phyloP scores from a whole-genome alignment of 2,329 filamentous ascomycete genomes.

The Bipolaris bicolor region DNA sequence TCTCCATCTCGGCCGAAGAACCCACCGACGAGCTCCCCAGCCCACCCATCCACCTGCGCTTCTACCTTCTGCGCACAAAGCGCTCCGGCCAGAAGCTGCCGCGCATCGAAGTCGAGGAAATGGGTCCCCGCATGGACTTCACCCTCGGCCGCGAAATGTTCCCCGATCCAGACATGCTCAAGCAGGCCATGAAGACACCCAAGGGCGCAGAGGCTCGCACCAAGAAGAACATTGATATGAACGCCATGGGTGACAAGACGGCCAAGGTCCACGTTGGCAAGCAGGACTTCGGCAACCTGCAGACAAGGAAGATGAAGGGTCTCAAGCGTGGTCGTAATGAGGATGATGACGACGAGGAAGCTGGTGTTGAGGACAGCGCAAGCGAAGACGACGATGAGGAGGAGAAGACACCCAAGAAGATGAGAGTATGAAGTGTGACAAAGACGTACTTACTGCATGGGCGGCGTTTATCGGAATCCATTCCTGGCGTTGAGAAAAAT shows the following conservation, averaged over 20 bases:
- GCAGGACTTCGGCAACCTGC: constrained; percentile 84
- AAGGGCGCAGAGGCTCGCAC: constrained; percentile 75
- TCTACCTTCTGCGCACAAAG: constrained; percentile 86
- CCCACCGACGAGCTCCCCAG: constrained; percentile 52
- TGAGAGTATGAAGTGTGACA: constrained; percentile 19
- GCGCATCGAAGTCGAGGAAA: constrained; percentile 91
- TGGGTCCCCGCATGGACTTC: constrained; percentile 93
- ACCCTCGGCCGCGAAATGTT: constrained; percentile 80
- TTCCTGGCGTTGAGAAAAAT: constrained; percentile 21
- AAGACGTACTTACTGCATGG: constrained; percentile 30
- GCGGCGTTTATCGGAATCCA: constrained; percentile 35
- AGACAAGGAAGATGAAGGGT: constrained; percentile 99
- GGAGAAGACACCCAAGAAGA: constrained; percentile 37
- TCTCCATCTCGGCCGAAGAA: constrained; percentile 76
- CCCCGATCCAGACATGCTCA: constrained; percentile 78
- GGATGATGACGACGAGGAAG: constrained; percentile 41
- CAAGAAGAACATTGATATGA: constrained; percentile 96
- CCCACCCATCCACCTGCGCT: constrained; percentile 68
- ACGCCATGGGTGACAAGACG: constrained; percentile 94
- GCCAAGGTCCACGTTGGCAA: constrained; percentile 89
- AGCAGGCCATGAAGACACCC: constrained; percentile 87
- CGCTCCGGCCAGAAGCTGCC: constrained; percentile 86
- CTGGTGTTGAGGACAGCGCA: constrained; percentile 27
- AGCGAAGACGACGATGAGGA: constrained; percentile 24
- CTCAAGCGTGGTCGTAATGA: constrained; percentile 75